Conservation (phyloP, 352 stramenopile species). For the Pilasporangium apinafurcum region DNA sequence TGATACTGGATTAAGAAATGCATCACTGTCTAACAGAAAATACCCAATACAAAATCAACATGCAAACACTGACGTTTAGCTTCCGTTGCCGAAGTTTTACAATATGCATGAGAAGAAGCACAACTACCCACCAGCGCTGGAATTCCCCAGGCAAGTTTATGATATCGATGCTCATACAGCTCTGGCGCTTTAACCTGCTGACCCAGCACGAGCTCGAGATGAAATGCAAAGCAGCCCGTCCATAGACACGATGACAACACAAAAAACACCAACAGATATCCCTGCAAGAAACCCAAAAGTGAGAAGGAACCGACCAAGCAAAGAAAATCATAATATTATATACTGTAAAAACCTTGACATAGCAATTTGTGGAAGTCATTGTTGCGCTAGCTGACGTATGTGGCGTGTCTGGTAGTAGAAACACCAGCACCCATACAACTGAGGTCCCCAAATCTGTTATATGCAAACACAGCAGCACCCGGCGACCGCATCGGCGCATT, state of each 20-base stretch:
- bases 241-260: conserved; percentile 58
- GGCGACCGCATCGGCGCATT: conserved; percentile 50
- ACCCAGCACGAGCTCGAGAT: conserved; percentile 63
- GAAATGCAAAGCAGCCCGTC: conserved; percentile 73
- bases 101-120: not conserved
- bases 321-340: not conserved
- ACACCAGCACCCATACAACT: conserved; percentile 46
- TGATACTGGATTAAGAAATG: conserved; percentile 40
- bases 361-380: not conserved
- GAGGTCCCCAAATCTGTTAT: conserved; percentile 38
- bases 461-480: conserved; percentile 62
- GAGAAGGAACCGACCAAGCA: not conserved
- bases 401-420: conserved; percentile 20
- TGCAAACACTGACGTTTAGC: not conserved
- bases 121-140: conserved; percentile 26
- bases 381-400: conserved; percentile 5
- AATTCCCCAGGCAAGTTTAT: conserved; percentile 63
- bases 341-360: too few species aligned
- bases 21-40: conserved; percentile 23
- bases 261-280: conserved; percentile 66
- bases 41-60: not conserved
- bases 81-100: not conserved
- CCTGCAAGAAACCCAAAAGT: conserved; percentile 14
- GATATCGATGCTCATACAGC: conserved; percentile 61
- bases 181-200: conserved; percentile 43